Evolutionary conservation across 495 filamentous ascomycete species (phyloP).

Genomic region (Pseudoneurospora amorphoporcata): DNA sequence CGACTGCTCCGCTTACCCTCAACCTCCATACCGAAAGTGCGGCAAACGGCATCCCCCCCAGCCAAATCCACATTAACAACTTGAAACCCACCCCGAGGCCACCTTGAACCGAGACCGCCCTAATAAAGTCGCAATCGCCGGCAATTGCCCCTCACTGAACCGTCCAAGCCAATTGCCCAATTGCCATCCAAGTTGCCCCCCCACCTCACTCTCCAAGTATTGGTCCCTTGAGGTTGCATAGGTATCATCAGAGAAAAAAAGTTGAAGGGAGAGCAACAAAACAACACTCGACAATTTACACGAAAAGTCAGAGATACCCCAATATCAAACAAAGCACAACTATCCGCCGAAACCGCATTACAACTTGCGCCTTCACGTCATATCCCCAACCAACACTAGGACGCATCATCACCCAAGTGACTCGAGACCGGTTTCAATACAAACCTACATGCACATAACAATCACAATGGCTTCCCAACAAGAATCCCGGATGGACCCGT

Average conservation of each 20-base stretch:
- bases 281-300: background rate
- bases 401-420: background rate
- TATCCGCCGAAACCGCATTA: background rate
- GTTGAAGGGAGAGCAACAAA: background rate
- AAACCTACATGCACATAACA: background rate
- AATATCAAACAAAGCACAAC: background rate
- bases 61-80: background rate
- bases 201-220: background rate
- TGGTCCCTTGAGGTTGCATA: background rate
- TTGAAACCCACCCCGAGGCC: background rate
- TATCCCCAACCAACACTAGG: background rate
- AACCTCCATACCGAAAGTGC: background rate
- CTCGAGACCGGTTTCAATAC: background rate
- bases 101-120: background rate
- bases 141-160: background rate
- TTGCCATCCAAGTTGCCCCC: background rate
- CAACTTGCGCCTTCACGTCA: background rate
- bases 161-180: background rate
- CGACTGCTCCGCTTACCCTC: background rate
- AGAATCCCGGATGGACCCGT: conserved; percentile 25
- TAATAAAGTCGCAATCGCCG: background rate
- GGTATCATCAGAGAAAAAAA: background rate
- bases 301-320: background rate
- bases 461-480: conserved; percentile 28
- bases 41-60: background rate